Evolutionary conservation across 805 yeast species (phyloP).

Genomic region (Kluyveromyces siamensis): DNA sequence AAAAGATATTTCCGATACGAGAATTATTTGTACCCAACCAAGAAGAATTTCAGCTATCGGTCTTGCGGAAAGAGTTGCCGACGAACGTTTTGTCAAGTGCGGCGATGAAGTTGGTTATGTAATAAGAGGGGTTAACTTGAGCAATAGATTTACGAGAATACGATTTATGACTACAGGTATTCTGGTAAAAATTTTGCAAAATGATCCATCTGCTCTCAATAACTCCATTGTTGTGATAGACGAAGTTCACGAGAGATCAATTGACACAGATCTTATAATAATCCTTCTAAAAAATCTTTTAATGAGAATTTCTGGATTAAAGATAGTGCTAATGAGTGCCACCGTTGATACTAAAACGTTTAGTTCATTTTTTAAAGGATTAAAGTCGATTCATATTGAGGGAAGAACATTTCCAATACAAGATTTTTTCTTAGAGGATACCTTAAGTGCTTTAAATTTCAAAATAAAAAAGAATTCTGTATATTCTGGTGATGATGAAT

Average conservation of each 20-base stretch:
- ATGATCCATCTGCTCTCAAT: conserved; percentile 35
- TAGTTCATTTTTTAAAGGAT: conserved; percentile 48
- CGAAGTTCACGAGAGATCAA: conserved; percentile 94
- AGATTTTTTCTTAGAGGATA: conserved; percentile 63
- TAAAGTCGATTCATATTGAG: conserved; percentile 71
- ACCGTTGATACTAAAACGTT: conserved; percentile 72
- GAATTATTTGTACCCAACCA: conserved; percentile 87
- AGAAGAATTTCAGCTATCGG: conserved; percentile 94
- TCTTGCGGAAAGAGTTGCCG: conserved; percentile 83
- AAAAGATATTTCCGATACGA: conserved; percentile 38
- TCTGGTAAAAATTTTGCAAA: conserved; percentile 72
- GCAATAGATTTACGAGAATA: conserved; percentile 53
- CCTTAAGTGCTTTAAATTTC: conserved; percentile 51
- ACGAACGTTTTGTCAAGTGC: conserved; percentile 48
- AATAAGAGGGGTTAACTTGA: conserved; percentile 81
- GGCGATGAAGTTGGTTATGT: conserved; percentile 75
- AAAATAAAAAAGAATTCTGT: conserved; percentile 31
- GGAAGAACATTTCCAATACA: conserved; percentile 91
- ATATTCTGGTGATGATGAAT: conserved; percentile 13
- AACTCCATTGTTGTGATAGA: conserved; percentile 68
- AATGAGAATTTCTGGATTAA: conserved; percentile 39
- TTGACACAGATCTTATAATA: conserved; percentile 79
- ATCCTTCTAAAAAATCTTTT: conserved; percentile 63
- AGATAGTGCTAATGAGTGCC: conserved; percentile 84
- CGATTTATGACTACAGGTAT: conserved; percentile 92